A percentile compares a stretch with the other conserved stretches of the same genome.
These are phyloP conservation scores for Phymatotrichopsis omnivora DNA, from an alignment of 2,329 filamentous ascomycete genomes.

Conservation along the genomic window DNA sequence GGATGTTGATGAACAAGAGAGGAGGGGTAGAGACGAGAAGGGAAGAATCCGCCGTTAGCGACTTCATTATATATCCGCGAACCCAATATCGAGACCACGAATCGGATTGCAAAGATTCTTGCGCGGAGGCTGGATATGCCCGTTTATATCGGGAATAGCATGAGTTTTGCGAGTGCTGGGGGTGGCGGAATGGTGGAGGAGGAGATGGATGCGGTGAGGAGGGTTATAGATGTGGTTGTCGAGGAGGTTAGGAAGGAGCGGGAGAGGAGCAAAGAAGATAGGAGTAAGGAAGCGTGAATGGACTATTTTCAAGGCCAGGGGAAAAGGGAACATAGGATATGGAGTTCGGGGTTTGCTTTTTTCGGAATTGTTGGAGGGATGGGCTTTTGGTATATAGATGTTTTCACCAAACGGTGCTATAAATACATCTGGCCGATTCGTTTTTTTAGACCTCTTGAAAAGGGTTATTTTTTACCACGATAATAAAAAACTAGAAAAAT, in stretches of 20 bases:
- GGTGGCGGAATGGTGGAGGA: constrained; percentile 79
- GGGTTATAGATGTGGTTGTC: constrained; percentile 60
- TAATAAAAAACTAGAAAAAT: not conserved
- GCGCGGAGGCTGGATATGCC: constrained; percentile 62
- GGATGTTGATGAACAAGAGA: not conserved
- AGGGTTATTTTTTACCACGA: not conserved
- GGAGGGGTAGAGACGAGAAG: no score
- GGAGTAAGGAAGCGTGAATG: constrained; percentile 2
- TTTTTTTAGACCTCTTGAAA: not conserved
- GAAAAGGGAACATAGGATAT: not conserved
- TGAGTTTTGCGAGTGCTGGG: constrained; percentile 62
- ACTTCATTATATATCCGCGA: constrained; percentile 71
- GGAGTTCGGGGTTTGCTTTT: constrained; percentile 3
- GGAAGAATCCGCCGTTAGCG: constrained; percentile 46
- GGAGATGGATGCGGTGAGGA: constrained; percentile 80
- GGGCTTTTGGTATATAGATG: not conserved
- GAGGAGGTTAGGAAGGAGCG: constrained; percentile 41
- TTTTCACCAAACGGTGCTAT: no score
- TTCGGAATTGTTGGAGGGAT: not conserved
- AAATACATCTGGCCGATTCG: no score
- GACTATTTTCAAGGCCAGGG: not conserved
- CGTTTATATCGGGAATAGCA: constrained; percentile 83
- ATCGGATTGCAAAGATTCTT: constrained; percentile 70
- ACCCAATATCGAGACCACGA: constrained; percentile 74
- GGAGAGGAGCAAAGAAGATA: constrained; percentile 21